Evolutionary conservation across 306 rosid species (phyloP).

Genomic region (Citrullus mucosospermus): DNA sequence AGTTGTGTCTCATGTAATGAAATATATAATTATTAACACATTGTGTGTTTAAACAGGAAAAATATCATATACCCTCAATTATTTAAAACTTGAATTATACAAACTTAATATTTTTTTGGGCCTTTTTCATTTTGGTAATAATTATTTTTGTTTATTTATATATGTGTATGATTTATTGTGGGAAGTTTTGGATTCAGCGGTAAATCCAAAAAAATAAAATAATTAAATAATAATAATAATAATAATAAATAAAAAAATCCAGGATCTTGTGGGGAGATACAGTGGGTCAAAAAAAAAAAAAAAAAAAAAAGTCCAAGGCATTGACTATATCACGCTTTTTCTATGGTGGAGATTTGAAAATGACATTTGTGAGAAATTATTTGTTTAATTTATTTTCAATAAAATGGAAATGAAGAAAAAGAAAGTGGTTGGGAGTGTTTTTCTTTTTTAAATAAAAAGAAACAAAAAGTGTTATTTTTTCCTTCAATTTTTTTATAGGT

Average conservation of each 20-base stretch:
- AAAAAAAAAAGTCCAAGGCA: background rate
- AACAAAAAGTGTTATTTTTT: too few relatives aligned
- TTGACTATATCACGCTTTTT: background rate
- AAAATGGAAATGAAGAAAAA: background rate
- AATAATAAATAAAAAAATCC: too few relatives aligned
- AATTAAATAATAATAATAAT: too few relatives aligned
- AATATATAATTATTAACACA: too few relatives aligned
- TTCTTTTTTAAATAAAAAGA: background rate
- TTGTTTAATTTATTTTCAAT: background rate
- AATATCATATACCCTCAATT: too few relatives aligned
- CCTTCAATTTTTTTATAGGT: too few relatives aligned
- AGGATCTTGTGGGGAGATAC: background rate
- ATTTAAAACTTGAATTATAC: too few relatives aligned
- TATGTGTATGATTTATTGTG: background rate
- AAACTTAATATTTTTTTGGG: background rate
- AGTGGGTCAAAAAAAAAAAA: background rate
- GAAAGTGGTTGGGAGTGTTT: background rate
- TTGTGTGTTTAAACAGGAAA: too few relatives aligned
- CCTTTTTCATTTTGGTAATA: background rate
- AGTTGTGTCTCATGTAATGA: too few relatives aligned
- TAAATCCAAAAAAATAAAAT: background rate
- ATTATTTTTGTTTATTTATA: background rate
- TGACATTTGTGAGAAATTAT: background rate
- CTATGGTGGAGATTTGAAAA: background rate
- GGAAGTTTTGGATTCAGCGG: background rate